Base-by-base conservation (phyloP, 2,329 filamentous ascomycete species). In the Zasmidium citrigriseum region DNA sequence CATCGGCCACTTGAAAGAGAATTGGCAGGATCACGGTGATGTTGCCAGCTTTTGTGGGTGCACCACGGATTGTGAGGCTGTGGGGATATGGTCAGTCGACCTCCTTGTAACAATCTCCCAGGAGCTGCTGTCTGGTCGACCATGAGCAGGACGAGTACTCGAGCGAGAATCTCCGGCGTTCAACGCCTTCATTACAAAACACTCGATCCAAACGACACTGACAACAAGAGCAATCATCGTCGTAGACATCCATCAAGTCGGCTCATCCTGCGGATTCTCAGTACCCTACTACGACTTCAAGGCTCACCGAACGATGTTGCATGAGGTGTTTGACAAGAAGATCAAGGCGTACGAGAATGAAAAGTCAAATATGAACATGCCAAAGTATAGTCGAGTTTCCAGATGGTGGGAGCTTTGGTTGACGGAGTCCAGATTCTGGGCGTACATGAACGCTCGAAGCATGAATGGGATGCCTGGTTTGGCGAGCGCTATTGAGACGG, bases 251-350 rank as follows among this genome's bases (percentile, higher is more conserved):
- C 75, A 80, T 54, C 77, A 80, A 60, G 76, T 77, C 12, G 76
- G 72, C 2, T 73, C 70, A 0, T 73, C 70, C 2, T 80, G 77
- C 58, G 77, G 77, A 0, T 79, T 76, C 52, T 70, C 66, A 2
- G 76, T 80, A 9, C 77, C 77, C 0, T 75, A 70, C 57, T 79
- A 76, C 56, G 77, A 79, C 25, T 79, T 78, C 60, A 74, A 73
- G 25, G 72, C 66, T 21, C 76, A 71, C 54, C 61, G 77, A 4
- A 67, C 68, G 4, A 76, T 71, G 2, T 61, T 80, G 14, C 75
- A 79, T 52, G 73, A 79, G 20, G 66, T 71, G 47, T 78, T 77
- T 49, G 70, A 68, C 56, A 76, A 76, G 58, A 76, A 75, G 56
- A 67, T 75, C 4, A 65, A 62, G 46, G 72, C 72, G 46, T 76